Percentiles rank a stretch among this genome's conserved stretches.
phyloP scores from a whole-genome alignment of 345 rosid genomes.

The Capsella bursapastoris region DNA sequence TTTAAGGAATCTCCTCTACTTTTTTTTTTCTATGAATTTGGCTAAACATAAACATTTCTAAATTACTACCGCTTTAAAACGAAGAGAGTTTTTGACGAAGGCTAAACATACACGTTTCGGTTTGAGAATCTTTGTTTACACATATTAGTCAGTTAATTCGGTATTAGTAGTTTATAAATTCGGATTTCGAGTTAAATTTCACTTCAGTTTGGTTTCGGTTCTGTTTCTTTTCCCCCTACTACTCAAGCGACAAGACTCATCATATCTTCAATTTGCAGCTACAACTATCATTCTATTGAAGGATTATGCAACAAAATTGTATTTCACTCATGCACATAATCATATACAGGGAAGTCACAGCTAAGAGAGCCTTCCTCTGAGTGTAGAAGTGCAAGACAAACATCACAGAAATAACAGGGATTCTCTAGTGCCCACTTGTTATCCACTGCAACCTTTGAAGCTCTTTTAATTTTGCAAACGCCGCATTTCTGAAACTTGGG shows the following conservation, averaged over 20 bases:
- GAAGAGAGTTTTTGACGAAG: not conserved
- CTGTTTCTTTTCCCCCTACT: not conserved
- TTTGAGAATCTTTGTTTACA: not conserved
- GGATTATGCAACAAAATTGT: not conserved
- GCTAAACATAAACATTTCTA: constrained; percentile 40
- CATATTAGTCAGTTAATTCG: no score
- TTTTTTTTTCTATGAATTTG: not conserved
- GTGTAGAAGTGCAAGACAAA: constrained; percentile 73
- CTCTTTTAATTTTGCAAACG: constrained; percentile 67
- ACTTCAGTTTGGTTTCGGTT: constrained; percentile 3
- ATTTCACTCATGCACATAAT: constrained; percentile 55
- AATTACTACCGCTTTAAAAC: not conserved
- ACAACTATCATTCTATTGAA: not conserved
- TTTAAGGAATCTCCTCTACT: constrained; percentile 42
- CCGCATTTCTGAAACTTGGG: constrained; percentile 60
- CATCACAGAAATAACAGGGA: constrained; percentile 79
- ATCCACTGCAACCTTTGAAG: constrained; percentile 60
- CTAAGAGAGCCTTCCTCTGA: constrained; percentile 45
- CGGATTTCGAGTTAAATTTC: no score
- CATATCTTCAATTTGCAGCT: not conserved
- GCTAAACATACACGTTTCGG: not conserved
- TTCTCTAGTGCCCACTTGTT: constrained; percentile 75
- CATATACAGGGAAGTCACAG: constrained; percentile 56
- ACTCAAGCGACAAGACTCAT: no score
- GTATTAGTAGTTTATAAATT: not conserved